A percentile compares a stretch with the other conserved stretches of the same genome.
These are phyloP conservation scores for Chaetomiaceae sp. DNA, from an alignment of 2,329 filamentous ascomycete genomes.

Conservation along the genomic window DNA sequence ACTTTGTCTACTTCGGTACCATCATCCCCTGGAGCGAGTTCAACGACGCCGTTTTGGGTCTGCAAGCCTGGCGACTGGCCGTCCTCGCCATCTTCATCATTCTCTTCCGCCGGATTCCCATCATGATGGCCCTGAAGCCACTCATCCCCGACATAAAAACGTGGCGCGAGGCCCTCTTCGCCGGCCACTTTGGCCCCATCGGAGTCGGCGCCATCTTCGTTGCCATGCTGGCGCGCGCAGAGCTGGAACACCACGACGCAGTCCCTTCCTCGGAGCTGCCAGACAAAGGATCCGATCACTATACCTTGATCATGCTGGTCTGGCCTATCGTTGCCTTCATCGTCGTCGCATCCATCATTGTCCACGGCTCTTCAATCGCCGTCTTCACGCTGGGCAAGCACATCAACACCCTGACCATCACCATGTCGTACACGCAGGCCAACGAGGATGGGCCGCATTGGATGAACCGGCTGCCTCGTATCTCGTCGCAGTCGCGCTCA, in stretches of 20 bases:
- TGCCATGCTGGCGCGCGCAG: slow-evolving; percentile 86
- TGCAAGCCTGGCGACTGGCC: slow-evolving; percentile 84
- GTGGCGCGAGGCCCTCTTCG: slow-evolving; percentile 94
- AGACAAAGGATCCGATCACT: slow-evolving; percentile 50
- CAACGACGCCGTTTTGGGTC: slow-evolving; percentile 69
- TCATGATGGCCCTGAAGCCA: slow-evolving; percentile 89
- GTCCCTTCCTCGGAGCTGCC: slow-evolving; percentile 67
- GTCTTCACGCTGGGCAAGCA: slow-evolving; percentile 97
- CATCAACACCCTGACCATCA: slow-evolving; percentile 93
- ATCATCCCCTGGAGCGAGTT: slow-evolving; percentile 96
- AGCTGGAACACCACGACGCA: slow-evolving; percentile 71
- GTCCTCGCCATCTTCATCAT: slow-evolving; percentile 92
- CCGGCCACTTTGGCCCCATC: slow-evolving; percentile 95
- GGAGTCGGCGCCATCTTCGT: slow-evolving; percentile 96
- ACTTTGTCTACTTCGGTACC: slow-evolving; percentile 96
- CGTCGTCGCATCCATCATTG: slow-evolving; percentile 88
- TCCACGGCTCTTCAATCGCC: slow-evolving; percentile 96
- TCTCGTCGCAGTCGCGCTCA: slow-evolving; percentile 66
- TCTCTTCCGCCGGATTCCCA: slow-evolving; percentile 89
- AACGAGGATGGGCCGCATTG: slow-evolving; percentile 85
- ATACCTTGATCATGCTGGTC: slow-evolving; percentile 74
- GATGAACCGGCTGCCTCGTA: slow-evolving; percentile 86
- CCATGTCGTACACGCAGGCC: slow-evolving; percentile 90
- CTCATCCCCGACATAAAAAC: slow-evolving; percentile 96
- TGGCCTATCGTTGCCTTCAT: slow-evolving; percentile 96